Conservation (phyloP, 352 stramenopile genomes). For the Pythium rhizo-oryzae region DNA sequence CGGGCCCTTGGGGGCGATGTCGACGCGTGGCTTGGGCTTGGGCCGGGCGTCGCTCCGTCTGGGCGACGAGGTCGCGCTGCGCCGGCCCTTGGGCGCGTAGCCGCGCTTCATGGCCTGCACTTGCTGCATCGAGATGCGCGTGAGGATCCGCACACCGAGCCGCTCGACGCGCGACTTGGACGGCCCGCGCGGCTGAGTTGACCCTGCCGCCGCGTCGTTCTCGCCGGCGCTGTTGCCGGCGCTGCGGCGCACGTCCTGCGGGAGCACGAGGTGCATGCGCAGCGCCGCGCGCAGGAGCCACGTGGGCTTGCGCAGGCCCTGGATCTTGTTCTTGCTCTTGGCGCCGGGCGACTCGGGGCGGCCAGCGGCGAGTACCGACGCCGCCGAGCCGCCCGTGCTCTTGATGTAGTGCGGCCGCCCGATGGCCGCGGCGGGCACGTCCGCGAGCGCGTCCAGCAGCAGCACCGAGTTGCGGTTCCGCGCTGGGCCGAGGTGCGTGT, state of each 20-base stretch:
- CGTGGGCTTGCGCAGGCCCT: not conserved
- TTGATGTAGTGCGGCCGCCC: not conserved
- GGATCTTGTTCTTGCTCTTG: not conserved
- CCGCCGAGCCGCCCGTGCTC: not conserved
- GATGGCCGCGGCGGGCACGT: conserved; percentile 10
- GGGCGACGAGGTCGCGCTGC: not conserved
- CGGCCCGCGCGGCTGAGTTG: not conserved
- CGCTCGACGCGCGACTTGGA: conserved; percentile 13
- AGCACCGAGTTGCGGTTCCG: conserved; percentile 13
- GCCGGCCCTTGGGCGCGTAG: not conserved
- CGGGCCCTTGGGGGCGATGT: no score
- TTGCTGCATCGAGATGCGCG: conserved; percentile 24
- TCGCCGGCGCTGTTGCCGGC: not conserved
- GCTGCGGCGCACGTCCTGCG: not conserved
- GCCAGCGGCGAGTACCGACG: not conserved
- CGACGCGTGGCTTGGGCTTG: not conserved
- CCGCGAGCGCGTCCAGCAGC: conserved; percentile 10
- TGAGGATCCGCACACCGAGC: conserved; percentile 17
- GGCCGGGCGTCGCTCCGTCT: not conserved
- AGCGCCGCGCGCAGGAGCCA: not conserved
- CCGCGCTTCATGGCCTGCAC: conserved; percentile 10
- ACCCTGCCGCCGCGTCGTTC: not conserved
- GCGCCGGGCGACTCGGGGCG: not conserved
- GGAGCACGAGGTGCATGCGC: not conserved
- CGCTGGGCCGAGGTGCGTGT: conserved; percentile 6